Evolutionary conservation across 192 early-diverging fungal genomes (phyloP).

Genomic region (Coemansia sp.): DNA sequence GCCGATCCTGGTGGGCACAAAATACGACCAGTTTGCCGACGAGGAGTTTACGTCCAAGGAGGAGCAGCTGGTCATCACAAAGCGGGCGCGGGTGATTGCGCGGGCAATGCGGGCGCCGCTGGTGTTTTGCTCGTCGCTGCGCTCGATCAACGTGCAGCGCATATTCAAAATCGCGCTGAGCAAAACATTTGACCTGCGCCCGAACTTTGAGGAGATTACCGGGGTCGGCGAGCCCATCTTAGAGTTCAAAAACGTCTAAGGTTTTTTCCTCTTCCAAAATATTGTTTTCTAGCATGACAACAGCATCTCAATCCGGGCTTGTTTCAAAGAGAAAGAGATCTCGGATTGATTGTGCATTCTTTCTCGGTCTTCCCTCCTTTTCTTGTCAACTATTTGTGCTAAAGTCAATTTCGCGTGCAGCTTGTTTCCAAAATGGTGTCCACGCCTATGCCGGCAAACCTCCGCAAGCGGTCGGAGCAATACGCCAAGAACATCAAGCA

Average conservation of each 20-base stretch:
- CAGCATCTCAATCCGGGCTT: too few species aligned
- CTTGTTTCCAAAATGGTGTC: slow-evolving; percentile 13
- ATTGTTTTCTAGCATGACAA: too few species aligned
- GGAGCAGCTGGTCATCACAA: slow-evolving; percentile 90
- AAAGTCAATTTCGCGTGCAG: background rate
- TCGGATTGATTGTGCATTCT: too few species aligned
- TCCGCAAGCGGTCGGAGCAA: slow-evolving; percentile 39
- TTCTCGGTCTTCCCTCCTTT: background rate
- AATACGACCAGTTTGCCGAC: slow-evolving; percentile 88
- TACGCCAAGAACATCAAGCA: slow-evolving; percentile 42
- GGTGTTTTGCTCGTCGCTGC: slow-evolving; percentile 90
- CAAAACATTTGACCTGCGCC: slow-evolving; percentile 90
- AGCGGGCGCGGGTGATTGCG: slow-evolving; percentile 84
- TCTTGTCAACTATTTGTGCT: slow-evolving; percentile 6
- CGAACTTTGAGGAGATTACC: slow-evolving; percentile 88
- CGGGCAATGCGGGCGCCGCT: slow-evolving; percentile 93
- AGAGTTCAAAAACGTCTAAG: slow-evolving; percentile 60
- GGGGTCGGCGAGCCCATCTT: slow-evolving; percentile 89
- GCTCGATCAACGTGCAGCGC: slow-evolving; percentile 94
- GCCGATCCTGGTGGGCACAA: slow-evolving; percentile 92
- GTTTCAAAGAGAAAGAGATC: too few species aligned
- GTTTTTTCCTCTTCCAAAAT: background rate
- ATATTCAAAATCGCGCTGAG: slow-evolving; percentile 95
- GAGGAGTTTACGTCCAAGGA: slow-evolving; percentile 61
- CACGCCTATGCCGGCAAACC: slow-evolving; percentile 36